Conservation (phyloP, 176 grass and related monocot species). For the Themeda triandra region DNA sequence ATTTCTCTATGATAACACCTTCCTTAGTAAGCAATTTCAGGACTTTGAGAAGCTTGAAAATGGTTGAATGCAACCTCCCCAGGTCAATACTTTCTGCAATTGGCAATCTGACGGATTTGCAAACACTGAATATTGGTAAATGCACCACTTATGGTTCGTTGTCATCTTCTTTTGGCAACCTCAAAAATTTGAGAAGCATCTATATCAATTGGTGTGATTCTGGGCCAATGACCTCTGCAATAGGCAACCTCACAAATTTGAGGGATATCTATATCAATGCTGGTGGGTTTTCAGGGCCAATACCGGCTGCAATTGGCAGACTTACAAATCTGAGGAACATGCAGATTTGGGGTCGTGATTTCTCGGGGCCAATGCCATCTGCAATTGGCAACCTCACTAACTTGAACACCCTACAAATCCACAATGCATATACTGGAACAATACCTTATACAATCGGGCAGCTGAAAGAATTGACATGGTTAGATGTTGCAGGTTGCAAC, state of each 20-base stretch:
- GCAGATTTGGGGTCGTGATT: not conserved
- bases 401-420: not conserved
- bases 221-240: not conserved
- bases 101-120: not conserved
- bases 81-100: no score
- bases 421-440: not conserved
- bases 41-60: not conserved
- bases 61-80: not conserved
- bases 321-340: not conserved
- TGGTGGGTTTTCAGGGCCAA: not conserved
- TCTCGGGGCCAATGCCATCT: not conserved
- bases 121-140: not conserved
- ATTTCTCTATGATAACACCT: not conserved
- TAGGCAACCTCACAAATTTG: conserved; percentile 4
- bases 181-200: not conserved
- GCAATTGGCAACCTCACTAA: conserved; percentile 2
- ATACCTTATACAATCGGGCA: conserved; percentile 14
- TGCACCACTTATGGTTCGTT: not conserved
- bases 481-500: not conserved
- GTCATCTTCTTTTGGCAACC: not conserved
- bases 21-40: not conserved
- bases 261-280: not conserved
- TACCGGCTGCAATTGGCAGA: not conserved
- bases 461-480: not conserved
- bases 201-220: no score